These are phyloP conservation scores for Penicillium hesseltinei DNA, from an alignment of 2,329 filamentous ascomycete genomes.

Conservation along the genomic window DNA sequence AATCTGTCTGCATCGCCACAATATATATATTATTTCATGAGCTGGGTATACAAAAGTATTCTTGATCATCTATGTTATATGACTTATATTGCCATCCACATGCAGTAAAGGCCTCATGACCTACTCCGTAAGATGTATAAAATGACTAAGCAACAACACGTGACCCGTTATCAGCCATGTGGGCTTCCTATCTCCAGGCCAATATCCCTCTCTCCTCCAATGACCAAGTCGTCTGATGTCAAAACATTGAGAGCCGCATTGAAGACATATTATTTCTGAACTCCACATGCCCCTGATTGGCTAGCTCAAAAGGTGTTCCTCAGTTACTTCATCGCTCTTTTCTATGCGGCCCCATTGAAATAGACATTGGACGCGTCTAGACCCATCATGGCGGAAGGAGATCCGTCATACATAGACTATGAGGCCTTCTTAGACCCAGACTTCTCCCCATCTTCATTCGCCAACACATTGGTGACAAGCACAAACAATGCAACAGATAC, in stretches of 20 bases:
- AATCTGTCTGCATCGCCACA: background rate
- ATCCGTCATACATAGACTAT: constrained; percentile 89
- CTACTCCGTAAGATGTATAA: background rate
- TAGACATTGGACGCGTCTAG: constrained; percentile 6
- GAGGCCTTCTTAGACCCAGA: constrained; percentile 80
- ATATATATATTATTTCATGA: background rate
- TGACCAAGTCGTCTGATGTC: background rate
- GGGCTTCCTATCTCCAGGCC: constrained; percentile 7
- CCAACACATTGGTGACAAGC: constrained; percentile 80
- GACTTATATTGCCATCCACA: background rate
- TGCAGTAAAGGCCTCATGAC: background rate
- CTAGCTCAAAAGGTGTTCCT: background rate
- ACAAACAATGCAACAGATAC: constrained; percentile 92
- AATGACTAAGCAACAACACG: constrained; percentile 5
- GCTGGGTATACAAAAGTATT: background rate
- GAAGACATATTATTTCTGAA: background rate
- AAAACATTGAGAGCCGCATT: constrained; percentile 1
- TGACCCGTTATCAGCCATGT: constrained; percentile 10
- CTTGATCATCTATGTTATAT: background rate
- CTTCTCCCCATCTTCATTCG: constrained; percentile 79
- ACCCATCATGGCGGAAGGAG: constrained; percentile 36
- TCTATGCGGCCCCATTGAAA: constrained; percentile 1
- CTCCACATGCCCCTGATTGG: background rate
- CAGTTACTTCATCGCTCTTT: background rate
- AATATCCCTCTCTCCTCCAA: constrained; percentile 7